These are phyloP conservation scores for Pyricularia sp. DNA, from an alignment of 2,329 filamentous ascomycete genomes.

Conservation along the genomic window DNA sequence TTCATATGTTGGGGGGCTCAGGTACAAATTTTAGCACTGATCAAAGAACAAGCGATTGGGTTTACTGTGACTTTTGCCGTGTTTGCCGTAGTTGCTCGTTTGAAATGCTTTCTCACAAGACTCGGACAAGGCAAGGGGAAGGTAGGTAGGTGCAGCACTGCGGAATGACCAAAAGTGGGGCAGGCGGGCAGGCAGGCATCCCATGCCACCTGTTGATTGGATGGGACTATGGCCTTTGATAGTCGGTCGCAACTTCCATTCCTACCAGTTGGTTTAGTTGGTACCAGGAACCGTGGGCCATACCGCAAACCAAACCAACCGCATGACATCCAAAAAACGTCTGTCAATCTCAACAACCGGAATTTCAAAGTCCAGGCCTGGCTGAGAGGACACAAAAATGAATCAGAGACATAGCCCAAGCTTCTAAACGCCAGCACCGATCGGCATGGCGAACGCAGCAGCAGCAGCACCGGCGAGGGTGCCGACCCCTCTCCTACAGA, in stretches of 20 bases:
- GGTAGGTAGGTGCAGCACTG: neutral
- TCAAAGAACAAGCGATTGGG: neutral
- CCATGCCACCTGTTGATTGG: neutral
- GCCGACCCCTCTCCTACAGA: conserved; percentile 6
- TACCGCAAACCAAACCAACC: neutral
- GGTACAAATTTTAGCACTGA: neutral
- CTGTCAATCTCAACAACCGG: neutral
- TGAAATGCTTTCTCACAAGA: too few relatives aligned
- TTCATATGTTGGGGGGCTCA: neutral
- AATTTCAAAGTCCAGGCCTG: neutral
- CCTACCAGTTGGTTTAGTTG: neutral
- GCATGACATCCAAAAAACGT: neutral
- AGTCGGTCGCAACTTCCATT: neutral
- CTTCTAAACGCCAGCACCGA: neutral
- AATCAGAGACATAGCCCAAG: neutral
- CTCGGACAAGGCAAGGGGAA: neutral
- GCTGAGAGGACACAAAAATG: neutral
- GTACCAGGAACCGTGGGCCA: neutral
- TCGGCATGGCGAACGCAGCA: neutral
- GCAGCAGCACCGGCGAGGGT: conserved; percentile 4
- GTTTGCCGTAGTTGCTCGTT: neutral
- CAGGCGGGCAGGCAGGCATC: neutral
- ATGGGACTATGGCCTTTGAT: neutral
- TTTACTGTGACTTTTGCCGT: neutral
- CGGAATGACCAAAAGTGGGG: neutral